Evolutionary conservation across 352 stramenopile species (phyloP), one percentile per base, ranked within the genome.

Genomic region (Aphanomyces stellatus): DNA sequence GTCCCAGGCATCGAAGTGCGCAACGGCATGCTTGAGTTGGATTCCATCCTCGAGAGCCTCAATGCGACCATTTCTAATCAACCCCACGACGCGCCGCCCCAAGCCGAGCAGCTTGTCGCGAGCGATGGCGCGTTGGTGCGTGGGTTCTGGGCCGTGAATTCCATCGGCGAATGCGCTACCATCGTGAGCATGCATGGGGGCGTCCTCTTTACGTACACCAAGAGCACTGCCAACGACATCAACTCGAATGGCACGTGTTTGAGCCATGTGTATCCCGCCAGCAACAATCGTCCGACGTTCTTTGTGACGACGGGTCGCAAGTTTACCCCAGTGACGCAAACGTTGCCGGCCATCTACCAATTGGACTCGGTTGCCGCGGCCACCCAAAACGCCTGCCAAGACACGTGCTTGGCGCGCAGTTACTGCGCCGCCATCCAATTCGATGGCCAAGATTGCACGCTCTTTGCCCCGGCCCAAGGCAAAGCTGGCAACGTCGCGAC

Each of bases 151-250:
- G 10, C 37, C 10, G 37, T 43, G 10, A 43, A 63, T 15, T 63
- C 55, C 5, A 28, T 49, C 1, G 55, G 55, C 22, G 55, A 63
- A 28, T 63, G 55, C 41, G 55, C 55, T 2, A 25, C 41, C 22
- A 43, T 63, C 17, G 28, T 34, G 24, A 51, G 17, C 7, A 33
- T 22, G 22, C 41, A 28, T n/a, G 55, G 55, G 1, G 24, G 51
- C 25, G 13, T 11, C 41, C 31, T 51, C 33, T 63, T 63, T 25
- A 63, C 55, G 22, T 63, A 63, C 27, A n/a, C n/a, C n/a, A n/a
- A n/a, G n/a, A n/a, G n/a, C n/a, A n/a, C 17, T 63, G 5, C n/a
- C 55, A n/a, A 22, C 55, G 35, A 51, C 55, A 25, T n/a, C n/a
- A n/a, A n/a, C n/a, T n/a, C n/a, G n/a, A n/a, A n/a, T n/a, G 19